A percentile compares a stretch with the other conserved stretches of the same genome.
These are phyloP conservation scores for Trichoderma asperellum DNA, from an alignment of 2,329 filamentous ascomycete species.

Conservation along the genomic window DNA sequence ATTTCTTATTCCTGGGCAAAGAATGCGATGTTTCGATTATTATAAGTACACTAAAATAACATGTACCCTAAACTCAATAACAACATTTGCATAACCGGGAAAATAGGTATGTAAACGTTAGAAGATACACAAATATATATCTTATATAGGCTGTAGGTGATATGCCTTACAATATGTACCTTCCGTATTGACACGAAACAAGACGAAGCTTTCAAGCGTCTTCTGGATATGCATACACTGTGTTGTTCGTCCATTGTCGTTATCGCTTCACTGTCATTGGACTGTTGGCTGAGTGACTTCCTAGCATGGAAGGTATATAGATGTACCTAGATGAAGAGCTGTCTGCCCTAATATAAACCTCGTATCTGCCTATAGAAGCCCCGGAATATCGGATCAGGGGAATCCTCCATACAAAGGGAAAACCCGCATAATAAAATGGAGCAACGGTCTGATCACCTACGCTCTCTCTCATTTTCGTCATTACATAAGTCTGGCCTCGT, in stretches of 20 bases:
- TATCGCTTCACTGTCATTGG: background rate
- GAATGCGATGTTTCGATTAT: background rate
- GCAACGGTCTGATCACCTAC: background rate
- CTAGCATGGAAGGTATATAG: background rate
- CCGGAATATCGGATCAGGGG: background rate
- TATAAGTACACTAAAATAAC: background rate
- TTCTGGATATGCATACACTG: background rate
- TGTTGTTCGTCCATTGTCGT: background rate
- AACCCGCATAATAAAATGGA: background rate
- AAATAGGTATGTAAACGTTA: background rate
- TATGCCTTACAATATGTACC: background rate
- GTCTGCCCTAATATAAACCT: background rate
- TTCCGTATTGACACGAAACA: background rate
- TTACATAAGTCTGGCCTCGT: constrained; percentile 27
- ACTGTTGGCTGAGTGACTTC: background rate
- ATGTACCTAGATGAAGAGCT: background rate
- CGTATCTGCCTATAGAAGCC: background rate
- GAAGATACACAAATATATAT: background rate
- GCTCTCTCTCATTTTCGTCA: constrained; percentile 6
- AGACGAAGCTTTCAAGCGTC: background rate
- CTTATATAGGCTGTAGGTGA: background rate
- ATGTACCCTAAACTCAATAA: background rate
- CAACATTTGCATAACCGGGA: background rate
- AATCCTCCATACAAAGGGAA: background rate
- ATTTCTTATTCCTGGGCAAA: background rate